Conservation (phyloP, 495 filamentous ascomycete genomes). For the Aspergillus affinis region DNA sequence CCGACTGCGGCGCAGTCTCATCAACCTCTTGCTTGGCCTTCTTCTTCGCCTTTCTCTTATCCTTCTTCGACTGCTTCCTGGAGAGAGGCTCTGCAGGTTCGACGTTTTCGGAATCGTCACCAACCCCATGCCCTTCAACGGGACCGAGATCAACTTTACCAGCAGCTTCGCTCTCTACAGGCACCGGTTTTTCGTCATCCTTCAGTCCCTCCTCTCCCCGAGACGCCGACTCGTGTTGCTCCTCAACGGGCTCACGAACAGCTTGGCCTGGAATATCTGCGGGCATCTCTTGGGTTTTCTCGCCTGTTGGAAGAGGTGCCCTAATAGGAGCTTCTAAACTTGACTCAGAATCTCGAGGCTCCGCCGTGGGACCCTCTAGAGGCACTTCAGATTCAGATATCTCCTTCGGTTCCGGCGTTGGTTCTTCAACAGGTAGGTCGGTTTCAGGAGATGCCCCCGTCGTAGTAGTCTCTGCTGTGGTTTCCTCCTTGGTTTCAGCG, state of each 20-base stretch:
- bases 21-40: slow-evolving; percentile 20
- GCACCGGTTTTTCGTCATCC: neutral
- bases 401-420: neutral
- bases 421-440: neutral
- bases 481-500: slow-evolving; percentile 6
- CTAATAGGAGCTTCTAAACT: neutral
- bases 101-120: slow-evolving; percentile 8
- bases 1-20: slow-evolving; percentile 12
- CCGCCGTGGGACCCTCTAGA: neutral
- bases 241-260: neutral
- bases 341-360: neutral
- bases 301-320: neutral
- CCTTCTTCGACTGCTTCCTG: slow-evolving; percentile 40
- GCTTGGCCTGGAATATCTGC: neutral
- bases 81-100: slow-evolving; percentile 10
- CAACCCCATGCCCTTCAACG: slow-evolving; percentile 5
- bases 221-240: neutral
- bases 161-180: neutral
- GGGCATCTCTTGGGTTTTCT: neutral
- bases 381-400: neutral
- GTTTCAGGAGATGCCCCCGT: neutral
- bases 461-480: neutral
- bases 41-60: slow-evolving; percentile 45
- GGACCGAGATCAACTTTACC: neutral
- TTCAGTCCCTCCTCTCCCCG: neutral